Evolutionary conservation across 805 yeast species (phyloP).

Genomic region (Spathaspora arborariae): DNA sequence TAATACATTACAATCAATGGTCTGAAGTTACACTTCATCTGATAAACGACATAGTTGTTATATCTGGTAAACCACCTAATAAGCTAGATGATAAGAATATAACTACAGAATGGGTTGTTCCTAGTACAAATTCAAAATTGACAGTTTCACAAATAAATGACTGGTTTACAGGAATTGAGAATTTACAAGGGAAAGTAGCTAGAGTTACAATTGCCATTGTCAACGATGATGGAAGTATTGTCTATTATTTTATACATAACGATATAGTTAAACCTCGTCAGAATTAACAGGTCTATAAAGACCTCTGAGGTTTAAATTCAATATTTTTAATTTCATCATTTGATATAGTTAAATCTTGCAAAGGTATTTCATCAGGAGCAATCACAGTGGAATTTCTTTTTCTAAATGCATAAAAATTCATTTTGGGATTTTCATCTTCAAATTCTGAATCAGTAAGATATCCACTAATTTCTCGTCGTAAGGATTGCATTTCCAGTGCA

Average conservation of each 20-base stretch:
- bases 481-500: conserved; percentile 1
- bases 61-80: conserved; percentile 31
- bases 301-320: background rate
- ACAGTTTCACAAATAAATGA: conserved; percentile 35
- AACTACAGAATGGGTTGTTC: conserved; percentile 39
- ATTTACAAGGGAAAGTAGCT: conserved; percentile 25
- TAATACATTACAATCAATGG: conserved; percentile 47
- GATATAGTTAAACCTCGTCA: conserved; percentile 65
- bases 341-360: background rate
- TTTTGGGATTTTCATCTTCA: background rate
- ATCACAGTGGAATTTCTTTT: background rate
- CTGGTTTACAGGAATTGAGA: conserved; percentile 33
- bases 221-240: conserved; percentile 65
- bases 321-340: background rate
- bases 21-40: conserved; percentile 23
- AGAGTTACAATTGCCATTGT: conserved; percentile 50
- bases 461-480: conserved; percentile 11
- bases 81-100: conserved; percentile 12
- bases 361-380: background rate
- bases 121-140: conserved; percentile 26
- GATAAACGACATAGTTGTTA: background rate
- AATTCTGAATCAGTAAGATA: conserved; percentile 11
- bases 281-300: conserved; percentile 26
- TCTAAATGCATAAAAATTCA: conserved; percentile 6
- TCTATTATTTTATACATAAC: conserved; percentile 64